Evolutionary conservation across 2,329 filamentous ascomycete species (phyloP).

Genomic region (Coleophoma eucalyptorum): DNA sequence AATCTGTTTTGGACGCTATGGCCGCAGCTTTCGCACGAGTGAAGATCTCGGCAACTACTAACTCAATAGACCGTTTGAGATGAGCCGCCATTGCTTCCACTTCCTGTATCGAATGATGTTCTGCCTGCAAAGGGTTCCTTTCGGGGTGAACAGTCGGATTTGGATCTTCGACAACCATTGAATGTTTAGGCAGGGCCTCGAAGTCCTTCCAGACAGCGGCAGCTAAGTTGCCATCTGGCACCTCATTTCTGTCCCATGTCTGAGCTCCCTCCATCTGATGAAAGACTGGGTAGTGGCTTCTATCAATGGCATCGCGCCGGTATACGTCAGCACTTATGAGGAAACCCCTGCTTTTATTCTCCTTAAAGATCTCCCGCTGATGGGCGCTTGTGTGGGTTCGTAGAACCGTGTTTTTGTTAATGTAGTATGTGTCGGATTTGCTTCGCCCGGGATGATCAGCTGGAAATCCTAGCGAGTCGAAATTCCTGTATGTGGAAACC

Average conservation of each 20-base stretch:
- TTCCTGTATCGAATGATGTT: conserved; percentile 68
- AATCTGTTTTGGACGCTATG: conserved; percentile 41
- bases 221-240: conserved; percentile 54
- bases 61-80: conserved; percentile 83
- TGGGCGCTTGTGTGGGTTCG: conserved; percentile 95
- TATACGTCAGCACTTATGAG: conserved; percentile 95
- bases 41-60: conserved; percentile 88
- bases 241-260: conserved; percentile 74
- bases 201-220: conserved; percentile 68
- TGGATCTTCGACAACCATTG: conserved; percentile 76
- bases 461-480: conserved; percentile 94
- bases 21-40: conserved; percentile 68
- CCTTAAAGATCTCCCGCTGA: conserved; percentile 76
- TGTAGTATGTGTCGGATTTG: conserved; percentile 90
- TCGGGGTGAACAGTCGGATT: conserved; percentile 74
- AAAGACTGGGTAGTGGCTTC: conserved; percentile 93
- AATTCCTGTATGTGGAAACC: conserved; percentile 83
- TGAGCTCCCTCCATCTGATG: conserved; percentile 98
- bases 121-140: conserved; percentile 77
- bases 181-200: conserved; percentile 66
- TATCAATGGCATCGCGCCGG: conserved; percentile 88
- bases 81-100: conserved; percentile 80
- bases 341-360: conserved; percentile 72
- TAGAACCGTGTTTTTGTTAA: conserved; percentile 79
- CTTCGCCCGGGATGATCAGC: conserved; percentile 82